Evolutionary conservation across 192 early-diverging fungal genomes (phyloP).

Genomic region (Rhizoclosmatium globosum): DNA sequence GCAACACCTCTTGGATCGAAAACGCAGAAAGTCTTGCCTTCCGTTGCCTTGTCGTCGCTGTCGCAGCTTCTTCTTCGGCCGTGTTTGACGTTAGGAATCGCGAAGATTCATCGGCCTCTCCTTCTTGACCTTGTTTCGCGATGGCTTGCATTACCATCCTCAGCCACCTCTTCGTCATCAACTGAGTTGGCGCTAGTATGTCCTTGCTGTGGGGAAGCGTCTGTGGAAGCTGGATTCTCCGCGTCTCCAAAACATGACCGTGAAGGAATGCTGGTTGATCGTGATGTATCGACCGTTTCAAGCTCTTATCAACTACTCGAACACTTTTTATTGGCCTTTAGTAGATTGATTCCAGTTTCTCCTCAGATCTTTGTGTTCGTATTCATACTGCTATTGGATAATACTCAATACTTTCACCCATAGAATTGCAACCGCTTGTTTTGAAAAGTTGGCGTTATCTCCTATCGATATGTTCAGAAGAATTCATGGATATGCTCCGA

Average conservation of each 20-base stretch:
- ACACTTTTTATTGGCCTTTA: conserved; percentile 3
- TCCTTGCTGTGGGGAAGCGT: background rate
- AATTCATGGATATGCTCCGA: background rate
- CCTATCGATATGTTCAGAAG: conserved; percentile 1
- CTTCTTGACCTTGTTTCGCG: conserved; percentile 83
- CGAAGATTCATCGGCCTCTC: conserved; percentile 73
- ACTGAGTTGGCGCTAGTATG: background rate
- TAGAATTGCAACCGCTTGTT: conserved; percentile 10
- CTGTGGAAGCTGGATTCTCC: background rate
- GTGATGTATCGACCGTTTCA: too few species aligned
- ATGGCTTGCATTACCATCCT: conserved; percentile 53
- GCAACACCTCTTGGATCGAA: too few species aligned
- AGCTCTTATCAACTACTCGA: conserved; percentile 13
- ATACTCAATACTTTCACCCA: conserved; percentile 5
- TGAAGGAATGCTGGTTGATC: background rate
- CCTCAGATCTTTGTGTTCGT: conserved; percentile 28
- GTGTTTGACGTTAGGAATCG: conserved; percentile 41
- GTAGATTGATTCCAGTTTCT: conserved; percentile 10
- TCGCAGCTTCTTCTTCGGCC: conserved; percentile 43
- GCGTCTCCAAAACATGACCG: background rate
- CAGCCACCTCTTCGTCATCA: background rate
- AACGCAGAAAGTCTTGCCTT: too few species aligned
- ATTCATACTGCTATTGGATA: background rate
- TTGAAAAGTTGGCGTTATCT: conserved; percentile 18
- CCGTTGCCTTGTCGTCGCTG: conserved; percentile 11